Evolutionary conservation across 179 eudicot species (phyloP).

Genomic region (Nepenthes alata): DNA sequence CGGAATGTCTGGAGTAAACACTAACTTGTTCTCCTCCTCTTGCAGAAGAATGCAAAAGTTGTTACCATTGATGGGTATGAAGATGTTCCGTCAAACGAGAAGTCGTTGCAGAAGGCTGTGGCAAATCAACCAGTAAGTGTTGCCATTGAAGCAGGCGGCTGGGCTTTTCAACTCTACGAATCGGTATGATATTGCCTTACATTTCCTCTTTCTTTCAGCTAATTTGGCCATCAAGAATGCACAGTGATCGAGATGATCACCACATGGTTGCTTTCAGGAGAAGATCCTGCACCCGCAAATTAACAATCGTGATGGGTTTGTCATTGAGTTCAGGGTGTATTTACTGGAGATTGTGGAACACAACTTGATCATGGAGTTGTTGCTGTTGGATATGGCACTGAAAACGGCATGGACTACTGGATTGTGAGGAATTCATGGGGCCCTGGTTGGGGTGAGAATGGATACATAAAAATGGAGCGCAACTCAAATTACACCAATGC

Average conservation of each 20-base stretch:
- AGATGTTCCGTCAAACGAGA: constrained; percentile 46
- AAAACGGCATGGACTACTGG: constrained; percentile 44
- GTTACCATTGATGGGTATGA: constrained; percentile 48
- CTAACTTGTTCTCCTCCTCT: background rate
- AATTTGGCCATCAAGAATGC: too few species aligned
- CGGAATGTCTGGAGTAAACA: background rate
- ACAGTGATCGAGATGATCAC: too few species aligned
- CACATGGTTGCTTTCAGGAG: background rate
- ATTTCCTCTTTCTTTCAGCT: background rate
- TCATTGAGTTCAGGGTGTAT: constrained; percentile 31
- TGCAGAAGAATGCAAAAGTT: constrained; percentile 46
- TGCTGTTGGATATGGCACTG: constrained; percentile 53
- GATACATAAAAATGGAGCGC: constrained; percentile 49
- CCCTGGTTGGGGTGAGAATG: constrained; percentile 43
- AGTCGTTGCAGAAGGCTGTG: constrained; percentile 39
- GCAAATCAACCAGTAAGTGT: constrained; percentile 54
- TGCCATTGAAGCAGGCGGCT: constrained; percentile 54
- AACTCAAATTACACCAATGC: constrained; percentile 16
- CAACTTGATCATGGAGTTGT: constrained; percentile 48
- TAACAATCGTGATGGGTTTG: background rate
- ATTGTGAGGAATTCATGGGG: constrained; percentile 66
- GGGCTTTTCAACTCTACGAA: constrained; percentile 41
- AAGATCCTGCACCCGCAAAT: background rate
- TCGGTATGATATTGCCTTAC: constrained; percentile 21
- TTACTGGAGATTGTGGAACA: constrained; percentile 45